Evolutionary conservation across 2,329 filamentous ascomycete species (phyloP).

Genomic region (Grosmannia clavigera): DNA sequence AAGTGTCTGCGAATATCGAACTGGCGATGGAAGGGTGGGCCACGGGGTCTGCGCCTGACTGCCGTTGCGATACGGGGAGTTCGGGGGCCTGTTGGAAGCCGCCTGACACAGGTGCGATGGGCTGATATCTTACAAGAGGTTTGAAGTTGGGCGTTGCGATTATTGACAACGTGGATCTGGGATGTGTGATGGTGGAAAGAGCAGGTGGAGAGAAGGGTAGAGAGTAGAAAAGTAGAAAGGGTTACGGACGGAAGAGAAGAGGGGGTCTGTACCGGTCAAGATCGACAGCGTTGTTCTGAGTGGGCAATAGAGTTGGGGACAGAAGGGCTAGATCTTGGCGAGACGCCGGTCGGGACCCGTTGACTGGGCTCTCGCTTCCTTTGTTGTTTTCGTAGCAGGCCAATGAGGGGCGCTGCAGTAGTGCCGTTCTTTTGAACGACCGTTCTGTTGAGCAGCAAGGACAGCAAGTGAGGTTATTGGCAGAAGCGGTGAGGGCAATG

Average conservation of each 20-base stretch:
- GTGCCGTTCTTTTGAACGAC: not conserved
- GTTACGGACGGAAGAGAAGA: not conserved
- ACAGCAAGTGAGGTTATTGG: not conserved
- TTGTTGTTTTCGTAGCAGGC: not conserved
- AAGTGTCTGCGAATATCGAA: not conserved
- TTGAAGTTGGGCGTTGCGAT: not conserved
- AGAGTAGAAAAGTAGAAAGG: not conserved
- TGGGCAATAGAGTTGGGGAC: not conserved
- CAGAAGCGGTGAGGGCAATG: not conserved
- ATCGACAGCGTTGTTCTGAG: not conserved
- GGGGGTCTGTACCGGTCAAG: not conserved
- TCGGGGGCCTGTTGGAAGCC: not conserved
- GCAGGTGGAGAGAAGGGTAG: not conserved
- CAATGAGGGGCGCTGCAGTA: not conserved
- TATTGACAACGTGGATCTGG: not conserved
- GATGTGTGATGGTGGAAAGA: not conserved
- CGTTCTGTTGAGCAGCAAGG: not conserved
- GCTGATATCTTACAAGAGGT: not conserved
- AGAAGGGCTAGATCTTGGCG: conserved; percentile 3
- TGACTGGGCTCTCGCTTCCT: not conserved
- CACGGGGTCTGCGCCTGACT: not conserved
- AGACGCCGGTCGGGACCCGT: not conserved
- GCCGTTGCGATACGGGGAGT: not conserved
- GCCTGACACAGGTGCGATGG: not conserved
- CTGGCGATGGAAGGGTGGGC: not conserved